Evolutionary conservation across 352 stramenopile species (phyloP), one percentile per base, ranked within the genome.

Genomic region (Globisporangium solare): DNA sequence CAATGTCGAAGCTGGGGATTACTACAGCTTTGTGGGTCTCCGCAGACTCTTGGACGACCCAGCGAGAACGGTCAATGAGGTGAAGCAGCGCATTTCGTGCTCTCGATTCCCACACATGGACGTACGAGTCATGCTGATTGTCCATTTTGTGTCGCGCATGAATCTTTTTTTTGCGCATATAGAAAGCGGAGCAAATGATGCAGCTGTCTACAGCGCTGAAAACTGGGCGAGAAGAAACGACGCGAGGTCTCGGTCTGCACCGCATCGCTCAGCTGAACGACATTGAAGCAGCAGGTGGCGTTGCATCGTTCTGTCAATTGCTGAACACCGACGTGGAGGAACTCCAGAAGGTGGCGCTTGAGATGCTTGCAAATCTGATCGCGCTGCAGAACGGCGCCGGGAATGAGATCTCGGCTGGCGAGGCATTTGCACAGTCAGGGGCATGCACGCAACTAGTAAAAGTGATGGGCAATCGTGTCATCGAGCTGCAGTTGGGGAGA

Each of bases 201-300:
- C 82, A 89, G 50, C 62, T 94, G 12, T 61, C 84, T 6, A 61
- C 67, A 21, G 76, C 74, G 20, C 63, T 94, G 45, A 80, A 72
- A 21, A 58, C 66, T 45, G 82, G 75, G 0, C 78, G 83, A 3
- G 70, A 88, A 21, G 83, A 93, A 60, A 87, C 74, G 0, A 60
- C 78, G 13, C 58, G 50, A 22, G 80, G 81, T 12, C 85, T 95
- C 75, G 85, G 85, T 0, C 47, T 81, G 1, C 81, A 93, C 48
- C 81, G 76, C 51, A 70, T 95, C 18, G 73, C 81, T 17, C 83
- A 95, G 63, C 67, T 95, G 2, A 95, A 95, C 58, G 85, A 95
- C 59, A 71, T 95, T 17, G 83, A 92, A 51, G 76, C 79, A 6
- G 83, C 80, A n/a, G 85, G 85, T 37, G 85, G 85, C 7, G 71